A percentile compares a stretch with the other conserved stretches of the same genome.
Conservation (phyloP, 768 basidiomycete species). For the Panaeolus cyanescens region DNA sequence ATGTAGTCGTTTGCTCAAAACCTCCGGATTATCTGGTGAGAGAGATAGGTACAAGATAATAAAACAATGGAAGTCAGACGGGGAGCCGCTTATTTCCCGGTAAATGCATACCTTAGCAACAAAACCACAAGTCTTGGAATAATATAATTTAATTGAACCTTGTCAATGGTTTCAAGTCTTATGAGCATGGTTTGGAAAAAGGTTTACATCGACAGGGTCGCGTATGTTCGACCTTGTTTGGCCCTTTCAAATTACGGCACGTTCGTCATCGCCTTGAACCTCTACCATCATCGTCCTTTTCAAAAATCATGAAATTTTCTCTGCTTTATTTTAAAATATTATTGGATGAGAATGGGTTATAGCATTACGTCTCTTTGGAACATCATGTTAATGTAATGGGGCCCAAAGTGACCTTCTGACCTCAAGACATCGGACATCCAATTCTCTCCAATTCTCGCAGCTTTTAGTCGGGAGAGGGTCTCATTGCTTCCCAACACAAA, state of each 20-base stretch:
- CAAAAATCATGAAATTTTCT: too few species aligned
- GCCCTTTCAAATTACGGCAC: background rate
- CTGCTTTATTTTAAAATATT: too few species aligned
- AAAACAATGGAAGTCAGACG: slow-evolving; percentile 1
- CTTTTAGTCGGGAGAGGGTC: too few species aligned
- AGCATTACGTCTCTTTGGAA: too few species aligned
- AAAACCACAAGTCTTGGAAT: background rate
- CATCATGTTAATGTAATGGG: too few species aligned
- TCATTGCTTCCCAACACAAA: too few species aligned
- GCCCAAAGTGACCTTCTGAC: too few species aligned
- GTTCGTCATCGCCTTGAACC: background rate
- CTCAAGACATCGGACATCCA: too few species aligned
- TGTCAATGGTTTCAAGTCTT: background rate
- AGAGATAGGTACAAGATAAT: background rate
- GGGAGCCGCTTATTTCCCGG: slow-evolving; percentile 1
- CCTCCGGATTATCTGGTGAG: background rate
- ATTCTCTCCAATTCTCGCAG: too few species aligned
- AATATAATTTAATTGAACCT: background rate
- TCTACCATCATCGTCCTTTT: too few species aligned
- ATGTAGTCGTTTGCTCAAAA: background rate
- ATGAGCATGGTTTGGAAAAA: background rate
- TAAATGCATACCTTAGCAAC: background rate
- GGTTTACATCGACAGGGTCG: background rate
- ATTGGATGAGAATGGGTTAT: too few species aligned
- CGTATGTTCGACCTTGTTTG: background rate